Percentiles rank a stretch among this genome's conserved stretches.
Evolutionary conservation across 78 protist species (phyloP).

Genomic region (Dictyostelium firmibasis): DNA sequence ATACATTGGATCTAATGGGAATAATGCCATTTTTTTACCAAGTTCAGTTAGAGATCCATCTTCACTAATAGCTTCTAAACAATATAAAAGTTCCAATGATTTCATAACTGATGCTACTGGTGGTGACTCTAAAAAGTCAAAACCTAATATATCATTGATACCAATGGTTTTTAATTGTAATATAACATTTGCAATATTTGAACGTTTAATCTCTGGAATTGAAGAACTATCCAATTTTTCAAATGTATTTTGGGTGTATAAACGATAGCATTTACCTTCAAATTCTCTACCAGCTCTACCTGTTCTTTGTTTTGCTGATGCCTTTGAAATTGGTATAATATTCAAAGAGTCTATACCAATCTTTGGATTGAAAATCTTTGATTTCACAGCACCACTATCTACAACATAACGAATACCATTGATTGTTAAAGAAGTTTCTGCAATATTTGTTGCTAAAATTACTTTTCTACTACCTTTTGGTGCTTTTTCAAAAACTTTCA

Average conservation of each 20-base stretch:
- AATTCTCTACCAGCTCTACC: conserved; percentile 94
- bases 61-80: conserved; percentile 47
- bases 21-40: conserved; percentile 77
- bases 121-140: conserved; percentile 83
- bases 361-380: conserved; percentile 52
- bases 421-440: conserved; percentile 97
- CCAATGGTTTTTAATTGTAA: conserved; percentile 83
- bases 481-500: conserved; percentile 88
- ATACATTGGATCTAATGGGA: conserved; percentile 83
- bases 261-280: conserved; percentile 69
- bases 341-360: conserved; percentile 87
- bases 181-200: conserved; percentile 71
- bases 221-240: conserved; percentile 36
- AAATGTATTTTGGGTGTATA: conserved; percentile 71
- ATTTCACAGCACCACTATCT: conserved; percentile 93
- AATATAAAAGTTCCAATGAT: conserved; percentile 57
- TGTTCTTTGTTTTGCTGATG: conserved; percentile 88
- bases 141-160: conserved; percentile 62
- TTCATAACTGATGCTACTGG: conserved; percentile 19
- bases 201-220: conserved; percentile 79
- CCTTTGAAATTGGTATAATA: conserved; percentile 84
- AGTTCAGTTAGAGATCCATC: conserved; percentile 21
- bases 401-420: conserved; percentile 91
- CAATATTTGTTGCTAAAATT: conserved; percentile 96
- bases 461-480: conserved; percentile 93